Percentiles rank a stretch among this genome's conserved stretches.
phyloP scores from a whole-genome alignment of 805 yeast genomes.

The Candida piceae region DNA sequence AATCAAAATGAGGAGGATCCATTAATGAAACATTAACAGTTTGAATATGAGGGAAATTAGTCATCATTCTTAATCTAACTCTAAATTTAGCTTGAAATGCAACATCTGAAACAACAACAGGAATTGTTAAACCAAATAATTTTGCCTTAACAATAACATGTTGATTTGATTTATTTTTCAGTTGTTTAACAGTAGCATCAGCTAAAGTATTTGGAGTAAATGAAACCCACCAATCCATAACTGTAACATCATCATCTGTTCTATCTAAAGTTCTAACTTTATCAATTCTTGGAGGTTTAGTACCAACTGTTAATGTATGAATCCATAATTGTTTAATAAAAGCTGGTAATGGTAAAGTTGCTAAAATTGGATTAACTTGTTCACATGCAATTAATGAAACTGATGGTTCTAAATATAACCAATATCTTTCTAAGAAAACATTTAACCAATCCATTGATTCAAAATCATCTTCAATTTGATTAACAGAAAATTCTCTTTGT shows the following conservation, averaged over 20 bases:
- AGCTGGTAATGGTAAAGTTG: constrained; percentile 73
- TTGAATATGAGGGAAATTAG: constrained; percentile 88
- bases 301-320: constrained; percentile 85
- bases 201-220: constrained; percentile 87
- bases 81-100: constrained; percentile 72
- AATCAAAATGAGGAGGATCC: constrained; percentile 87
- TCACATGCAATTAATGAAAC: constrained; percentile 80
- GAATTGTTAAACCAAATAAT: constrained; percentile 78
- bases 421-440: constrained; percentile 80
- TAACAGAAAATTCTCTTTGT: constrained; percentile 79
- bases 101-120: constrained; percentile 74
- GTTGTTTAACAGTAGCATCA: constrained; percentile 81
- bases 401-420: constrained; percentile 89
- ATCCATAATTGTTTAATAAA: constrained; percentile 82
- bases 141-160: constrained; percentile 70
- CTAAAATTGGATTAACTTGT: constrained; percentile 78
- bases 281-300: constrained; percentile 93
- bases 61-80: constrained; percentile 83
- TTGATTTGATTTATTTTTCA: constrained; percentile 80
- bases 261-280: constrained; percentile 83
- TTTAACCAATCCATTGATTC: constrained; percentile 97
- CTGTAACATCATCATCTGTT: constrained; percentile 88
- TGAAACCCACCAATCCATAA: constrained; percentile 95
- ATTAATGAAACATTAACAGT: constrained; percentile 81
- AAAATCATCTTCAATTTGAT: constrained; percentile 77